phyloP scores from a whole-genome alignment of 306 rosid species.

The Senna siamea region DNA sequence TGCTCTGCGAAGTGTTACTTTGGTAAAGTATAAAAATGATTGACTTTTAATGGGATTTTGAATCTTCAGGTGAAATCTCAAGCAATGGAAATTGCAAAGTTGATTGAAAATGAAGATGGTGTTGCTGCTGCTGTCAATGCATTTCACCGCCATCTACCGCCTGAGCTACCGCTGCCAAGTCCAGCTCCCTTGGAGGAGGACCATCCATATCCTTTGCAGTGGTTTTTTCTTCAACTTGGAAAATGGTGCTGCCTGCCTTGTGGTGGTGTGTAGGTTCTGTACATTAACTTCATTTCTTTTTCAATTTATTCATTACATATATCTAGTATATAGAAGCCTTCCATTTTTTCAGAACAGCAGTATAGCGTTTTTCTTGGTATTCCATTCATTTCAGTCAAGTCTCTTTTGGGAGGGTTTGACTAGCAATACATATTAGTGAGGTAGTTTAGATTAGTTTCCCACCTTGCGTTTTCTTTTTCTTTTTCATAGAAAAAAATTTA shows the following conservation, averaged over 20 bases:
- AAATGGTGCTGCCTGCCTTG: conserved; percentile 72
- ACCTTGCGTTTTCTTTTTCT: background rate
- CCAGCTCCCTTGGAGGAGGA: conserved; percentile 54
- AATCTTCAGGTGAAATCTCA: conserved; percentile 64
- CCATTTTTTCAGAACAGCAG: conserved; percentile 4
- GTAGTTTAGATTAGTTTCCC: background rate
- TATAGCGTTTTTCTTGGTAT: conserved; percentile 32
- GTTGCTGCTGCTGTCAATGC: conserved; percentile 81
- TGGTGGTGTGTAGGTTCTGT: conserved; percentile 53
- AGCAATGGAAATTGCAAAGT: conserved; percentile 60
- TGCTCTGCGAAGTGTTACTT: background rate
- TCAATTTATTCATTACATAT: background rate
- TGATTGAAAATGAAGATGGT: conserved; percentile 80
- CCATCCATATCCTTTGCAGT: conserved; percentile 51
- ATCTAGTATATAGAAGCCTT: conserved; percentile 6
- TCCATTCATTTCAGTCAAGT: conserved; percentile 55
- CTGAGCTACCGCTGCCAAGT: conserved; percentile 67
- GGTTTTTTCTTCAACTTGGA: conserved; percentile 62
- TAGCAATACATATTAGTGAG: background rate
- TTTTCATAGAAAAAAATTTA: no score
- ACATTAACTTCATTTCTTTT: conserved; percentile 18
- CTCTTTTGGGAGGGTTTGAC: conserved; percentile 32
- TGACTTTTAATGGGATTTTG: conserved; percentile 1
- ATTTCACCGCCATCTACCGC: conserved; percentile 75
- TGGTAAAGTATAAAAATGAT: background rate